Conservation (phyloP, 2,329 filamentous ascomycete species). For the Mariannaea sp. region DNA sequence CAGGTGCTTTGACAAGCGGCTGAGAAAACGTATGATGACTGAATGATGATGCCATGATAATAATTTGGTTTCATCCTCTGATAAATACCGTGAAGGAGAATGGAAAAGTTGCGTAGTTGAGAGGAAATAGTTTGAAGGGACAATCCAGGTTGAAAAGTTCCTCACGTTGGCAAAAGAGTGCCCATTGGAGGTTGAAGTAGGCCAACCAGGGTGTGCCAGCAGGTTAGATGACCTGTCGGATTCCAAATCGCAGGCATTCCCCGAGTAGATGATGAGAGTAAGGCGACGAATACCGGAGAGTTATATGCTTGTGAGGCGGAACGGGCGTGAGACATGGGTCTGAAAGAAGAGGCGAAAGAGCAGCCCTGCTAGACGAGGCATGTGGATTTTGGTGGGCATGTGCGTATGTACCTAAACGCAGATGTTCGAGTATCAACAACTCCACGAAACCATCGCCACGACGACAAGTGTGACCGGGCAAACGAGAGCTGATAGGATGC, state of each 20-base stretch:
- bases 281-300: slow-evolving; percentile 10
- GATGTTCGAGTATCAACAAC: background rate
- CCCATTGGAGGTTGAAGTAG: slow-evolving; percentile 9
- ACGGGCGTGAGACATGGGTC: slow-evolving; percentile 11
- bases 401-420: slow-evolving; percentile 6
- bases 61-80: slow-evolving; percentile 24
- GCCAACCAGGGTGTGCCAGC: background rate
- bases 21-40: slow-evolving; percentile 39
- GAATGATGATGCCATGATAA: slow-evolving; percentile 40
- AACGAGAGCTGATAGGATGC: slow-evolving; percentile 4
- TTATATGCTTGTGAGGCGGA: slow-evolving; percentile 17
- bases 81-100: slow-evolving; percentile 15
- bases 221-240: slow-evolving; percentile 2
- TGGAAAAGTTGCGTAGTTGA: slow-evolving; percentile 9
- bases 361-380: slow-evolving; percentile 10
- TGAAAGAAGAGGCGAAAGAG: slow-evolving; percentile 10
- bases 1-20: slow-evolving; percentile 36
- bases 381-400: slow-evolving; percentile 11
- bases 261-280: background rate
- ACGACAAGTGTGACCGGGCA: background rate
- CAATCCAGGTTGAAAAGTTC: slow-evolving; percentile 16
- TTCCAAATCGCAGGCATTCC: slow-evolving; percentile 9
- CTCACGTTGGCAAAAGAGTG: background rate
- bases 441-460: slow-evolving; percentile 7
- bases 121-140: background rate